Conservation (phyloP, 2,329 filamentous ascomycete species). For the Phoma herbarum region DNA sequence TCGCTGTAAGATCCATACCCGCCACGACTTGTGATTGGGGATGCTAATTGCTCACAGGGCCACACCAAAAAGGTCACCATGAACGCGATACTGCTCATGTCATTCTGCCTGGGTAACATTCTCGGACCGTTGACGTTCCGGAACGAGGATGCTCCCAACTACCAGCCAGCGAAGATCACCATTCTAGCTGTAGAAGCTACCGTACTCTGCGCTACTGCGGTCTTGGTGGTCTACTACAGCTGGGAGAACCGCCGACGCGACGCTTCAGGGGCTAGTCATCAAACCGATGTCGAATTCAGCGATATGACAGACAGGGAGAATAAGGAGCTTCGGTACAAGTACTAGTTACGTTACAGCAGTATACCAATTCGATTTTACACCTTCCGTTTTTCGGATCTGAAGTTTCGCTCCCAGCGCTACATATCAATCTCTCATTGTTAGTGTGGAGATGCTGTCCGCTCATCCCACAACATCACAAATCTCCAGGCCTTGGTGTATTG, state of each 20-base stretch:
- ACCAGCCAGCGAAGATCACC: slow-evolving; percentile 57
- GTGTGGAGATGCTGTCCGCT: not conserved
- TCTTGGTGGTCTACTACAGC: slow-evolving; percentile 38
- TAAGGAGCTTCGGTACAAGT: slow-evolving; percentile 30
- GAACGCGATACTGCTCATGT: slow-evolving; percentile 56
- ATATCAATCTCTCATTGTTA: not conserved
- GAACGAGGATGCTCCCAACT: slow-evolving; percentile 45
- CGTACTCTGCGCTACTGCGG: slow-evolving; percentile 47
- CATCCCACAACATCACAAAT: too few species aligned
- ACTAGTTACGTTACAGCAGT: not conserved
- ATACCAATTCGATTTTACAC: not conserved
- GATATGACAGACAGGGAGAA: slow-evolving; percentile 52
- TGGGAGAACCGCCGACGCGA: slow-evolving; percentile 47
- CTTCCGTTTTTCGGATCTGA: not conserved
- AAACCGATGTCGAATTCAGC: slow-evolving; percentile 45
- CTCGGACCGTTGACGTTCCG: slow-evolving; percentile 55
- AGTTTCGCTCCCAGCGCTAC: not conserved
- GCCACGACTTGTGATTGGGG: too few species aligned
- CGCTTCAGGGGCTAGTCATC: slow-evolving; percentile 3
- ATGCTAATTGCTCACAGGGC: slow-evolving; percentile 10
- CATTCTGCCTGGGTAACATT: slow-evolving; percentile 55
- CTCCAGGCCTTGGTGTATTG: too few species aligned
- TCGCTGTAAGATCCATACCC: slow-evolving; percentile 25
- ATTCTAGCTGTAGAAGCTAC: slow-evolving; percentile 46
- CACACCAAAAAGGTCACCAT: slow-evolving; percentile 64